Percentiles rank a stretch among this genome's conserved stretches.
These are phyloP conservation scores for Eucalyptus dawsonii DNA, from an alignment of 345 rosid species.

Conservation along the genomic window DNA sequence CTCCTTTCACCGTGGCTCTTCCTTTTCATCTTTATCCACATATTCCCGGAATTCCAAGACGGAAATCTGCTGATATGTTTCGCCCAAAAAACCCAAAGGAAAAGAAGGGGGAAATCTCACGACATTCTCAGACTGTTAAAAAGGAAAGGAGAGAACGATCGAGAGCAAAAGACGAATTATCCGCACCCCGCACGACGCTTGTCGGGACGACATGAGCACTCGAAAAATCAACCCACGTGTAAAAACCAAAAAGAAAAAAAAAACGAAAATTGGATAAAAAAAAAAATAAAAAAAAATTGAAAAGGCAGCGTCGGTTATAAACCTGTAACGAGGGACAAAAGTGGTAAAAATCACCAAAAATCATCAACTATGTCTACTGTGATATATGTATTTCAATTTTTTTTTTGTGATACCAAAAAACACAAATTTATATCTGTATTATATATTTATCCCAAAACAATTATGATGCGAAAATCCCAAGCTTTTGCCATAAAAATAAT, in stretches of 20 bases:
- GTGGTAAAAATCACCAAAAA: no score
- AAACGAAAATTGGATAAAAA: neutral
- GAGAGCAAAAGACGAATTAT: neutral
- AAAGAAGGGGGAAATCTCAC: neutral
- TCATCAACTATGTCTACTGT: accelerated
- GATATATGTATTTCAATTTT: no score
- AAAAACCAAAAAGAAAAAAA: neutral
- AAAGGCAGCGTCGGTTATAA: neutral
- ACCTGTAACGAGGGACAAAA: no score
- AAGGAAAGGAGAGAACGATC: neutral
- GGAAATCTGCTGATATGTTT: neutral
- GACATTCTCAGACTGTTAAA: neutral
- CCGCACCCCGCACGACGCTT: neutral
- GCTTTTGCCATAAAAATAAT: no score
- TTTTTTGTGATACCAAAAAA: no score
- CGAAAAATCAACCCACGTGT: neutral
- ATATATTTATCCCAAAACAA: no score
- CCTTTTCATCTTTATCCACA: neutral
- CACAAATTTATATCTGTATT: accelerated
- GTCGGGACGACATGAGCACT: neutral
- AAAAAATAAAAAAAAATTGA: neutral
- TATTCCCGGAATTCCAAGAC: neutral
- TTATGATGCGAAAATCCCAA: no score
- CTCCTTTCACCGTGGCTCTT: neutral
- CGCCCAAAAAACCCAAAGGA: neutral